phyloP scores from a whole-genome alignment of 192 early-diverging fungal species.

The Podila clonocystis region DNA sequence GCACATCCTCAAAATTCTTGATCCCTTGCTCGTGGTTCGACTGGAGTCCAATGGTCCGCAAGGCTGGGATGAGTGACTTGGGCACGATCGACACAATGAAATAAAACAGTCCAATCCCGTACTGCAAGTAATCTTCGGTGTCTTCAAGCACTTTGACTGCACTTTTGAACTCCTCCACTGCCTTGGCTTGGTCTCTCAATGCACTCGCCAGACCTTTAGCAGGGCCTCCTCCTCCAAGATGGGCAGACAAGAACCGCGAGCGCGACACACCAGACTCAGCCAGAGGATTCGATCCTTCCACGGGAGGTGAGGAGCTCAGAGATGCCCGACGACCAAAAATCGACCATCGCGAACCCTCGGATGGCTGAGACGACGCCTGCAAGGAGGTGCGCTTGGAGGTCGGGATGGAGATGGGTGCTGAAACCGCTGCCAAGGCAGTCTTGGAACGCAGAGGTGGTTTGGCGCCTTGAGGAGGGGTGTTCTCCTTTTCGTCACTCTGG shows the following conservation, averaged over 20 bases:
- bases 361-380: slow-evolving; percentile 21
- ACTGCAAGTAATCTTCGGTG: slow-evolving; percentile 52
- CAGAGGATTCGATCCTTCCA: slow-evolving; percentile 3
- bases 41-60: slow-evolving; percentile 41
- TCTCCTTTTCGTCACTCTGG: neutral
- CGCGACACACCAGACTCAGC: slow-evolving; percentile 12
- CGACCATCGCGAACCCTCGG: slow-evolving; percentile 40
- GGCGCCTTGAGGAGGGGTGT: neutral
- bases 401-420: slow-evolving; percentile 6
- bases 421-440: slow-evolving; percentile 9
- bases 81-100: slow-evolving; percentile 52
- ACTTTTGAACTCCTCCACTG: slow-evolving; percentile 36
- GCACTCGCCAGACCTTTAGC: slow-evolving; percentile 31
- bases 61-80: slow-evolving; percentile 37
- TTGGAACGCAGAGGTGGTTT: slow-evolving; percentile 8
- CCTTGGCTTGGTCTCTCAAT: slow-evolving; percentile 37
- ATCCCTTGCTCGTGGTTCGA: slow-evolving; percentile 48
- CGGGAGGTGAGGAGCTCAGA: slow-evolving; percentile 15
- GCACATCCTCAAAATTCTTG: slow-evolving; percentile 32
- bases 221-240: neutral
- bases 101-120: slow-evolving; percentile 53
- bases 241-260: slow-evolving; percentile 15
- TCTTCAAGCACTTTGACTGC: slow-evolving; percentile 45
- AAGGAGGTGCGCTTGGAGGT: slow-evolving; percentile 4
- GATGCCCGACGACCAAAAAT: slow-evolving; percentile 30